Conservation (phyloP, 331 rosid genomes). For the Arachis monticola region DNA sequence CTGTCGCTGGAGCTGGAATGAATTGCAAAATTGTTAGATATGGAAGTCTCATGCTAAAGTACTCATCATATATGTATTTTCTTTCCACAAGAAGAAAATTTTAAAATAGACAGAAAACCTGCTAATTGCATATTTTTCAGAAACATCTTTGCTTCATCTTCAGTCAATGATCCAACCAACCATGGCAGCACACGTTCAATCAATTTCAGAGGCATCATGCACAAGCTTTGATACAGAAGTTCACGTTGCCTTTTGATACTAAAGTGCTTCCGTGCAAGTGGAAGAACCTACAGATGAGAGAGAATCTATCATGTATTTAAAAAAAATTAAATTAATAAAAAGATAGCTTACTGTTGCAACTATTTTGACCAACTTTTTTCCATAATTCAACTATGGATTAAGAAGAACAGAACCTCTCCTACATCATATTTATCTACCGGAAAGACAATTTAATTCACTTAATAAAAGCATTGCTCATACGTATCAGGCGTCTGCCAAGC, state of each 20-base stretch:
- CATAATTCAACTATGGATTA: slow-evolving; percentile 17
- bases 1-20: slow-evolving; percentile 85
- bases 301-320: slow-evolving; percentile 33
- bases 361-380: slow-evolving; percentile 39
- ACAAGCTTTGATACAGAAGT: slow-evolving; percentile 85
- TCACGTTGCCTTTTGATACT: slow-evolving; percentile 87
- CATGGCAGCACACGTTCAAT: slow-evolving; percentile 95
- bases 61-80: background rate
- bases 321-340: slow-evolving; percentile 15
- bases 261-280: slow-evolving; percentile 96
- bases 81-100: slow-evolving; percentile 34
- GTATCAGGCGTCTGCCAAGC: slow-evolving; percentile 36
- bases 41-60: slow-evolving; percentile 7
- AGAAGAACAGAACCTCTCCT: slow-evolving; percentile 27
- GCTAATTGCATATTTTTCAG: slow-evolving; percentile 88
- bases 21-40: slow-evolving; percentile 51
- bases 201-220: slow-evolving; percentile 97
- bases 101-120: slow-evolving; percentile 62
- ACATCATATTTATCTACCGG: slow-evolving; percentile 27
- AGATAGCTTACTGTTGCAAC: slow-evolving; percentile 20
- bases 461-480: slow-evolving; percentile 24
- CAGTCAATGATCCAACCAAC: slow-evolving; percentile 79
- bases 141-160: slow-evolving; percentile 75
- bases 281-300: slow-evolving; percentile 85
- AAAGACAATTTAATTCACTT: background rate